Conservation (phyloP, 805 yeast genomes). For the Yarrowia phangngaensis region DNA sequence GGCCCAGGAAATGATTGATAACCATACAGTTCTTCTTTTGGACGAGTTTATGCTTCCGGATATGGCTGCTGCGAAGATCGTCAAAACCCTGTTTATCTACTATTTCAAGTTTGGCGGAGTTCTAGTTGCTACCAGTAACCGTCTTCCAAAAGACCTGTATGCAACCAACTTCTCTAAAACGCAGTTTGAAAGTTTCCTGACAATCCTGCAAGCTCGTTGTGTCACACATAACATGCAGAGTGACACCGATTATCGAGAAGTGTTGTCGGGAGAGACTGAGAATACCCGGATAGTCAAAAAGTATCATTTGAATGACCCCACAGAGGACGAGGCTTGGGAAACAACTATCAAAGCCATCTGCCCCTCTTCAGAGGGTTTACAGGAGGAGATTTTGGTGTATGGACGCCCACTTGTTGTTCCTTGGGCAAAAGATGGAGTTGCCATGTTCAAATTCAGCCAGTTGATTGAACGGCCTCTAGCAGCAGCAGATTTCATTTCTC, state of each 20-base stretch:
- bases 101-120: conserved; percentile 74
- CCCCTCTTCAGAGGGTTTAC: conserved; percentile 10
- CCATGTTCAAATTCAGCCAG: conserved; percentile 50
- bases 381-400: conserved; percentile 48
- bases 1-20: conserved; percentile 58
- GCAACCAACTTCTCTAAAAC: conserved; percentile 59
- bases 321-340: conserved; percentile 18
- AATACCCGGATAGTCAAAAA: not conserved
- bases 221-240: conserved; percentile 60
- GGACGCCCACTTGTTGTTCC: conserved; percentile 53
- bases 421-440: conserved; percentile 43
- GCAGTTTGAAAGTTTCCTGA: conserved; percentile 55
- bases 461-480: conserved; percentile 57
- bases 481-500: conserved; percentile 65
- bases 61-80: conserved; percentile 66
- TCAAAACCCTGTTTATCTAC: conserved; percentile 60
- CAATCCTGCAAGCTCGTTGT: conserved; percentile 57
- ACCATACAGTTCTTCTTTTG: conserved; percentile 56
- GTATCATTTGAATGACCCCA: conserved; percentile 15
- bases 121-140: conserved; percentile 66
- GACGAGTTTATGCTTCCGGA: conserved; percentile 80
- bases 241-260: conserved; percentile 51
- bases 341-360: conserved; percentile 4
- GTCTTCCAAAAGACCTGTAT: conserved; percentile 65
- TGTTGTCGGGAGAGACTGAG: conserved; percentile 35